These are phyloP conservation scores for Hyphopichia wangnamkhiaoensis DNA, from an alignment of 1,139 yeast genomes.

Conservation along the genomic window DNA sequence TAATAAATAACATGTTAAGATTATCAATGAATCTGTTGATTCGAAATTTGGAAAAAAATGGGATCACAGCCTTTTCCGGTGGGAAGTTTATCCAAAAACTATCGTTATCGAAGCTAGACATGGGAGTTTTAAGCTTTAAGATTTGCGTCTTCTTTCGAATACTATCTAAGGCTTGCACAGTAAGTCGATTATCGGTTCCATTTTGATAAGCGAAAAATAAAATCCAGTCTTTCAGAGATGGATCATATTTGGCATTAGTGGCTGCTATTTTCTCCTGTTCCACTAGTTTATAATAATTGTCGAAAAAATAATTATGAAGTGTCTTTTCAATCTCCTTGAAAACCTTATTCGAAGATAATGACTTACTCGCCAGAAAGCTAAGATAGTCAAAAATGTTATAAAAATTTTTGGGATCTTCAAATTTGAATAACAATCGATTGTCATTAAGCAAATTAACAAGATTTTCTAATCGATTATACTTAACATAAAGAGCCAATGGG, in stretches of 20 bases:
- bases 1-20: slow-evolving; percentile 48
- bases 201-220: slow-evolving; percentile 22
- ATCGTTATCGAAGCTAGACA: slow-evolving; percentile 35
- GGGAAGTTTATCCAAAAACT: slow-evolving; percentile 41
- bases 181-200: slow-evolving; percentile 17
- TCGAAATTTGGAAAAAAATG: slow-evolving; percentile 34
- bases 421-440: slow-evolving; percentile 42
- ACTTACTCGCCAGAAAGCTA: slow-evolving; percentile 35
- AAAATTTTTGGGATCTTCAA: slow-evolving; percentile 42
- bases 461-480: slow-evolving; percentile 67
- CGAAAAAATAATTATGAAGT: slow-evolving; percentile 42
- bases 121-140: slow-evolving; percentile 35
- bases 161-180: slow-evolving; percentile 39
- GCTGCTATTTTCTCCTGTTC: slow-evolving; percentile 21
- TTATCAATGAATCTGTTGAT: slow-evolving; percentile 50
- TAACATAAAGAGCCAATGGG: slow-evolving; percentile 71
- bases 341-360: slow-evolving; percentile 29
- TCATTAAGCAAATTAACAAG: slow-evolving; percentile 50
- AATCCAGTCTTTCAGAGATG: slow-evolving; percentile 35
- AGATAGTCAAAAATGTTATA: slow-evolving; percentile 48
- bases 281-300: slow-evolving; percentile 23
- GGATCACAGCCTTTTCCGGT: slow-evolving; percentile 27
- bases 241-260: slow-evolving; percentile 39
- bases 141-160: slow-evolving; percentile 37
- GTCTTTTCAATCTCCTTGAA: slow-evolving; percentile 39